Percentiles rank a stretch among this genome's conserved stretches.
These are phyloP conservation scores for Paramecium sonneborni DNA, from an alignment of 73 alveolate genomes.

Conservation along the genomic window DNA sequence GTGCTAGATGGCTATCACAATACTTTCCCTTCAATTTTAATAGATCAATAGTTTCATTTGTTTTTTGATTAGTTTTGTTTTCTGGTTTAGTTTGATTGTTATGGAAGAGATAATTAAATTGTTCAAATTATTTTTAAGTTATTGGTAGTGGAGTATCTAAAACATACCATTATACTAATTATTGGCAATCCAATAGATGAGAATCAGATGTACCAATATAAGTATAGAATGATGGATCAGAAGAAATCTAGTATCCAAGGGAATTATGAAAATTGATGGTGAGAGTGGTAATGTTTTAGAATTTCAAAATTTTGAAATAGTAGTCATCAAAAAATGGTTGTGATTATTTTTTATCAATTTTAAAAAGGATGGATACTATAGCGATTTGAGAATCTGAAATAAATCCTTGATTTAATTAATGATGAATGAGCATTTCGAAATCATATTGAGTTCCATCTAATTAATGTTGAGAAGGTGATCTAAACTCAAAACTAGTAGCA, in stretches of 20 bases:
- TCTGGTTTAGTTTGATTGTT: background rate
- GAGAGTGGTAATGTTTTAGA: background rate
- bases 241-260: background rate
- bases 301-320: background rate
- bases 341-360: background rate
- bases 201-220: background rate
- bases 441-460: background rate
- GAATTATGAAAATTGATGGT: background rate
- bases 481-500: conserved; percentile 6
- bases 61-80: background rate
- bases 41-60: background rate
- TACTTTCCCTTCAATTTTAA: background rate
- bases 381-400: background rate
- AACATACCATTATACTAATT: background rate
- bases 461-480: conserved; percentile 2
- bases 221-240: background rate
- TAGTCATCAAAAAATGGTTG: conserved; percentile 26
- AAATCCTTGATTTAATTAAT: background rate
- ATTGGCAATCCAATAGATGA: background rate
- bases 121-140: background rate
- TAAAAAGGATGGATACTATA: background rate
- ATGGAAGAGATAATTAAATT: background rate
- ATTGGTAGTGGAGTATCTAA: background rate
- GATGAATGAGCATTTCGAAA: background rate
- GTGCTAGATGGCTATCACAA: background rate